Evolutionary conservation across 2,329 filamentous ascomycete genomes (phyloP).

Genomic region (Trichophyton benhamiae): DNA sequence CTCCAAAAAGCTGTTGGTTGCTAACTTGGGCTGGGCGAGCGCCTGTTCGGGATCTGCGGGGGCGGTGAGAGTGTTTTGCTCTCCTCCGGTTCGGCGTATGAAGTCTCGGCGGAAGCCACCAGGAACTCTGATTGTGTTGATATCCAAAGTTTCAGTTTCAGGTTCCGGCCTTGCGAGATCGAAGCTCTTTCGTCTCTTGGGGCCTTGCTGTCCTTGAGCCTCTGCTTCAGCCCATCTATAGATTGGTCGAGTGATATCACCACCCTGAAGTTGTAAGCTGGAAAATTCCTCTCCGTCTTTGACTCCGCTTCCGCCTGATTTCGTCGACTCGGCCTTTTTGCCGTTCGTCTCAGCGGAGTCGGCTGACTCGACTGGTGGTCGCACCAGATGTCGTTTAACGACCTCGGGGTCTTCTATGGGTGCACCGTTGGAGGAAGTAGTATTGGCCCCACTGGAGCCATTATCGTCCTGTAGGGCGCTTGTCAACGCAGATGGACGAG

Average conservation of each 20-base stretch:
- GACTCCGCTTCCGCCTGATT: constrained; percentile 20
- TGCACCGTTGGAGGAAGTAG: constrained; percentile 33
- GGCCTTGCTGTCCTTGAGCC: constrained; percentile 51
- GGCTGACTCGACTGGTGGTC: constrained; percentile 36
- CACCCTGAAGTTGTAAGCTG: constrained; percentile 81
- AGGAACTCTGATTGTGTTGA: constrained; percentile 80
- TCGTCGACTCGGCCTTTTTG: constrained; percentile 25
- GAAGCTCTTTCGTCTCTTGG: constrained; percentile 77
- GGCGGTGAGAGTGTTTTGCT: constrained; percentile 32
- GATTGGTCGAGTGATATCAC: constrained; percentile 86
- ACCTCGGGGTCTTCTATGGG: constrained; percentile 84
- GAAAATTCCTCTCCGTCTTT: constrained; percentile 66
- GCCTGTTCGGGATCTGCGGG: constrained; percentile 27
- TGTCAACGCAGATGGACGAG: constrained; percentile 71
- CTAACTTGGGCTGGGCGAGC: constrained; percentile 46
- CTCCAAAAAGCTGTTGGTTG: constrained; percentile 89
- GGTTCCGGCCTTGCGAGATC: constrained; percentile 63
- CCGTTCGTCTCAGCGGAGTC: neutral
- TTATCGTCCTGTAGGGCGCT: constrained; percentile 58
- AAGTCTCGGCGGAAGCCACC: constrained; percentile 90
- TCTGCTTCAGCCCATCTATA: constrained; percentile 87
- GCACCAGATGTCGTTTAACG: constrained; percentile 75
- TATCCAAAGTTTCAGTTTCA: constrained; percentile 69
- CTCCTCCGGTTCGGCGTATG: constrained; percentile 61
- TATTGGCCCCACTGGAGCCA: constrained; percentile 32